Evolutionary conservation across 768 basidiomycete species (phyloP), one percentile per base, ranked within the genome.

Genomic region (Tylopilus sp.): DNA sequence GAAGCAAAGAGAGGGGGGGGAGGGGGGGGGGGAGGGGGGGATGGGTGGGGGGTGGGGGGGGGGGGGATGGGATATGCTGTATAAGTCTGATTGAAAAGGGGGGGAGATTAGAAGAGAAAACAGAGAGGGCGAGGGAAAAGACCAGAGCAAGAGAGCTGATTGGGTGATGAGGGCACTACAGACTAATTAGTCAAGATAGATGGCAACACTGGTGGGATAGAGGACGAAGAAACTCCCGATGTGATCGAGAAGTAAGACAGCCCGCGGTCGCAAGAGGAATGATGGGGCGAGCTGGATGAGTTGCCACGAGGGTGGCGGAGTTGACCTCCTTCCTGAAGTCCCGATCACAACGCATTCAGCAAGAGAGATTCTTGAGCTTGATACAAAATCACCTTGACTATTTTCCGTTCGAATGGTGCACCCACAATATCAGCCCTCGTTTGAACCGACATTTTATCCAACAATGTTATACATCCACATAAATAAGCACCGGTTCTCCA

Each of bases 401-500:
- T 53, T 44, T 33, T 46, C 52, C 50, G 41, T 53, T 62, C 59
- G 44, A 53, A 39, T 17, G 38, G 43, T 53, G 62, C 52, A 57
- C 50, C 53, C 35, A 48, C 55, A 46, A 47, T 55, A 6, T 28
- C 40, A 44, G 53, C 48, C 51, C 33, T 56, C 53, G 48, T 52
- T 52, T 51, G 53, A 55, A 58, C 44, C 47, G 57, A 58, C 57
- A 56, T 49, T 57, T 46, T 59, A 66, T 59, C 60, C 66, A 62
- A n/a, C 64, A 53, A 55, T 51, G 55, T 70, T 69, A 69, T 64
- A 70, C 69, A 70, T 91, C 92, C 66, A 97, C 85, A 73, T 97
- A 98, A 57, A 98, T 82, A 63, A 98, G 75, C 60, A 98, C 80
- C 23, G 97, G 97, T 69, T 98, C 95, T 48, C 95, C 97, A 23